A percentile compares a stretch with the other conserved stretches of the same genome.
Evolutionary conservation across 2,329 filamentous ascomycete species (phyloP).

Genomic region (Phialophora expanda): DNA sequence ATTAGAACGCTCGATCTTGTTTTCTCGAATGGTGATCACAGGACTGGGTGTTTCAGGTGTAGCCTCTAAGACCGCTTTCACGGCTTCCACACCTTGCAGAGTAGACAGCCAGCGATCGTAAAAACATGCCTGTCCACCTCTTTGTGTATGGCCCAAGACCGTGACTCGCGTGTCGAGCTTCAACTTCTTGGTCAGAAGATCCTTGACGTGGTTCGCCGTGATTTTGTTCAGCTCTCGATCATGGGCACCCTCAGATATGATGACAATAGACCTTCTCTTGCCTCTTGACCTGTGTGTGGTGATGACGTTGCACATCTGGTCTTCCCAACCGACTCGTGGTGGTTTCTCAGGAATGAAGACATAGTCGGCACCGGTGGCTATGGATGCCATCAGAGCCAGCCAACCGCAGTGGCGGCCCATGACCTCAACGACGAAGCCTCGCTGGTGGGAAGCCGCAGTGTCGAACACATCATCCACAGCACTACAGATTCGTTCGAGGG

Average conservation of each 20-base stretch:
- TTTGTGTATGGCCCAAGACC: slow-evolving; percentile 94
- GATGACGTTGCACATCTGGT: slow-evolving; percentile 82
- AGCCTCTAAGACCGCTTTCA: slow-evolving; percentile 86
- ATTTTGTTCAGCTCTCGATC: slow-evolving; percentile 86
- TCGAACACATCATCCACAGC: slow-evolving; percentile 93
- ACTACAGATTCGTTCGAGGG: slow-evolving; percentile 89
- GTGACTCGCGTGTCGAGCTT: slow-evolving; percentile 91
- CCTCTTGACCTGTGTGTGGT: slow-evolving; percentile 80
- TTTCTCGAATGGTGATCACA: slow-evolving; percentile 95
- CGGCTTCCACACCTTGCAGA: slow-evolving; percentile 90
- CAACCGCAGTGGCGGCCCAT: slow-evolving; percentile 99
- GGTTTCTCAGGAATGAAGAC: slow-evolving; percentile 97
- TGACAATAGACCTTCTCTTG: slow-evolving; percentile 97
- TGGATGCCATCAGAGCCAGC: slow-evolving; percentile 94
- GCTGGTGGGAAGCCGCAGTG: slow-evolving; percentile 92
- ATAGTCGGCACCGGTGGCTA: slow-evolving; percentile 94
- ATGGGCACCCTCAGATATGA: slow-evolving; percentile 92
- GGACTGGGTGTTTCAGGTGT: slow-evolving; percentile 88
- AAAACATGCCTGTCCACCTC: slow-evolving; percentile 87
- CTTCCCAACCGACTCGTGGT: slow-evolving; percentile 82
- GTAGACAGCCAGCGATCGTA: slow-evolving; percentile 95
- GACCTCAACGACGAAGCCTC: slow-evolving; percentile 96
- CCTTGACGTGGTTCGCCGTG: slow-evolving; percentile 77
- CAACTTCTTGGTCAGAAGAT: slow-evolving; percentile 80
- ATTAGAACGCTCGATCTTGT: slow-evolving; percentile 91